Conservation (phyloP, 1,139 yeast genomes). For the Yamadazyma triangularis region DNA sequence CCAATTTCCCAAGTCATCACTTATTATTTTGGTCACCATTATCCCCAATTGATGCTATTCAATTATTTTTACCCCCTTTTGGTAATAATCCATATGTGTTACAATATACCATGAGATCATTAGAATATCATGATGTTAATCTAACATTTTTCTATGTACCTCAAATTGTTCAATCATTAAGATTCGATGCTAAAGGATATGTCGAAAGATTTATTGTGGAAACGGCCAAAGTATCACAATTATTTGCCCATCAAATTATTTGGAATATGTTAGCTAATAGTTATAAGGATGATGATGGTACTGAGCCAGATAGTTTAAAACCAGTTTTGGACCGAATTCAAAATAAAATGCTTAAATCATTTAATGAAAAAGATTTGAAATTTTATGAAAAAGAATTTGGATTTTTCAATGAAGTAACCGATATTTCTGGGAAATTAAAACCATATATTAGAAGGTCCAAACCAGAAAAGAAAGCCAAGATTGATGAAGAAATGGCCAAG, state of each 20-base stretch:
- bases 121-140: conserved; percentile 84
- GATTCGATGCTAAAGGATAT: conserved; percentile 80
- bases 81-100: conserved; percentile 63
- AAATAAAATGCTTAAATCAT: conserved; percentile 57
- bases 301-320: conserved; percentile 75
- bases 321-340: conserved; percentile 78
- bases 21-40: conserved; percentile 73
- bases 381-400: conserved; percentile 83
- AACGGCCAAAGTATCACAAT: conserved; percentile 84
- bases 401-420: conserved; percentile 88
- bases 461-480: conserved; percentile 93
- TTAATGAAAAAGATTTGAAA: conserved; percentile 53
- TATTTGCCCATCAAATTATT: conserved; percentile 95
- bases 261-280: conserved; percentile 98
- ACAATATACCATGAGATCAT: conserved; percentile 87
- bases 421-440: conserved; percentile 88
- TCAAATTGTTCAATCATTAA: conserved; percentile 88
- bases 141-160: conserved; percentile 95
- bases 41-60: conserved; percentile 82
- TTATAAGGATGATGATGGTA: conserved; percentile 82
- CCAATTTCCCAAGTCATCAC: conserved; percentile 36
- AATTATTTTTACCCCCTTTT: conserved; percentile 74
- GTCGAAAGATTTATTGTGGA: conserved; percentile 87
- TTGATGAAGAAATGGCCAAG: conserved; percentile 90
- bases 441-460: conserved; percentile 91